Base-by-base conservation (phyloP, 768 basidiomycete species). In the Russula griseocarnosa region DNA sequence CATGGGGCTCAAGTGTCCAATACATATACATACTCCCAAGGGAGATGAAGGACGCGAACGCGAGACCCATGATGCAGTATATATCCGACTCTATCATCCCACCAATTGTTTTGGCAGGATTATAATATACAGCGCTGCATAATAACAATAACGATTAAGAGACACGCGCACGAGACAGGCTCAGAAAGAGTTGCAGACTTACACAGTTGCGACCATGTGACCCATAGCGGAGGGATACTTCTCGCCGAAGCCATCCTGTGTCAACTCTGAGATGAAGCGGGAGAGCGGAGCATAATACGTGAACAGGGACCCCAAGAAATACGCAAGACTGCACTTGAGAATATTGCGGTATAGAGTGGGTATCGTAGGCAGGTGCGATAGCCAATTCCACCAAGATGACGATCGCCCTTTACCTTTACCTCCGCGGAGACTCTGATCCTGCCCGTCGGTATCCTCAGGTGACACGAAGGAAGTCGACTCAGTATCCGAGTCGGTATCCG, bases 181-280 rank as follows among this genome's bases (percentile, higher is more conserved):
- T 36, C 36, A 8, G 36, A 36, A 11, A 49, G 13, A 67, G 20
- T 9, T 18, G 32, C 46, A 36, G 22, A 42, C 88, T 71, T 73
- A 94, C 94, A 97, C 83, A 2, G 94, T 94, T 10, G 94, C 92
- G 10, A 96, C 88, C 87, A 96, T 86, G 75, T 97, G 94, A 1
- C 87, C 92, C 64, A 88, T 87, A 11, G 88, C 86, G 16, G 87
- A 85, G 2, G 90, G 90, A n/a, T 74, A 73, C 20, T 74, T 74
- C 5, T 70, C 71, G 18, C 79, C 78, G 10, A 79, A 77, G 64
- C 83, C 76, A 49, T 81, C 79, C 69, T 82, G 77, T 8, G 83
- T 77, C 66, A 87, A 67, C 71, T 86, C 83, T 5, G 86, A 81
- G 65, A 95, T 81, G 54, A 90, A 74, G 9, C 79, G 79, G 11